Base-by-base conservation (phyloP, 83 land plant species). In the Picea abies region DNA sequence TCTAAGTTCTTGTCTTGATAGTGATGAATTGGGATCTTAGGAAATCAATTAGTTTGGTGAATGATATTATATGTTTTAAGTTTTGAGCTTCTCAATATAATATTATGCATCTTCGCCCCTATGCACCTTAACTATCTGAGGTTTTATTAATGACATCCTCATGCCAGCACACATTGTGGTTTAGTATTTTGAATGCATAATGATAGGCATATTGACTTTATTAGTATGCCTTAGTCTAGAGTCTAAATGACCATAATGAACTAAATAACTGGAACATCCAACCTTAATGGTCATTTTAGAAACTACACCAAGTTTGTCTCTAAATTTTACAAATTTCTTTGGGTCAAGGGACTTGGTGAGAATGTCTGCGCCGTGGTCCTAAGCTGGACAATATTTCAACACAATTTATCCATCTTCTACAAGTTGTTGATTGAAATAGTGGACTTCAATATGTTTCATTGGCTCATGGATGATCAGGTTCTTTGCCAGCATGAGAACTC, bases 291-390 rank as follows among this genome's bases (percentile, higher is more conserved):
- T 64, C 67, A 64, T 64, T 64, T 8, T 64, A 19, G 67, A 64
- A 64, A 64, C n/a, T n/a, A 64, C 67, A 64, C 67, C n/a, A 64
- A 64, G 67, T 64, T 64, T 64, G 5, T 64, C 23, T 64, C 67
- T n/a, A n/a, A 64, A n/a, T 19, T 64, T n/a, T 64, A 64, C 67
- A n/a, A 23, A 64, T 64, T 64, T 23, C 5, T 64, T 4, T 64
- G 26, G 67, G 67, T 23, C 23, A 64, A n/a, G 67, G 23, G 8
- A 64, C 67, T 19, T 64, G 23, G 67, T 64, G 67, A 64, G 23
- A 64, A 64, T n/a, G 23, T 19, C 7, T n/a, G 29, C 29, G 2
- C 7, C 23, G 10, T 64, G 25, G 67, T 64, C 67, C 8, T 64
- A 23, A n/a, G 67, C 23, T 19, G 67, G 8, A 19, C 23, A 64